Evolutionary conservation across 768 basidiomycete genomes (phyloP).

Genomic region (Clathrus columnatus): DNA sequence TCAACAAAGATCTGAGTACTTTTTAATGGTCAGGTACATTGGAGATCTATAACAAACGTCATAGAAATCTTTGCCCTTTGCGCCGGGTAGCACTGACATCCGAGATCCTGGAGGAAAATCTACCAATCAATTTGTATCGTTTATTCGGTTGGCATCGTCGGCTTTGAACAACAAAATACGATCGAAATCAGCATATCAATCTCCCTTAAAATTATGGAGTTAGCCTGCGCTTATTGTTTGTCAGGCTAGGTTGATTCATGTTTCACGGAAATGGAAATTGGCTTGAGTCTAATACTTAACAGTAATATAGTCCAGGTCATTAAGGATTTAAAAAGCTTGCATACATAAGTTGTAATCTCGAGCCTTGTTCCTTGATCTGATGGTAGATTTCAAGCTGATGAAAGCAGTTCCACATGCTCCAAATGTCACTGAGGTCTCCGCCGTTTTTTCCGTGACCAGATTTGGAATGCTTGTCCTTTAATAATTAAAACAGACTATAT

Average conservation of each 20-base stretch:
- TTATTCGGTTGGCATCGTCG: conserved; percentile 2
- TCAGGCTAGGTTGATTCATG: background rate
- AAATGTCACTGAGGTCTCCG: background rate
- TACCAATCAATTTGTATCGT: too few relatives aligned
- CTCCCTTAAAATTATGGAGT: too few relatives aligned
- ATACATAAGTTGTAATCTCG: background rate
- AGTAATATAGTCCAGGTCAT: too few relatives aligned
- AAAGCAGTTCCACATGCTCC: background rate
- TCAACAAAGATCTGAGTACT: background rate
- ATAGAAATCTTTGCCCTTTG: background rate
- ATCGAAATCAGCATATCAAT: too few relatives aligned
- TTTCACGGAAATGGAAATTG: too few relatives aligned
- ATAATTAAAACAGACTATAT: background rate
- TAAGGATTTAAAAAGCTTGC: background rate
- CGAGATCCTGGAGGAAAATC: too few relatives aligned
- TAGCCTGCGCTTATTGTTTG: too few relatives aligned
- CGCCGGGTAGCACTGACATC: too few relatives aligned
- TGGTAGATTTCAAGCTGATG: background rate
- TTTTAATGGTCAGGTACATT: too few relatives aligned
- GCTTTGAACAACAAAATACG: conserved; percentile 8
- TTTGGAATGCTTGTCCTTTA: too few relatives aligned
- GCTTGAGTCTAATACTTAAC: too few relatives aligned
- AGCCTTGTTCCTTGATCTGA: background rate
- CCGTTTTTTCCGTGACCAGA: background rate
- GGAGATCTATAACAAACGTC: too few relatives aligned